A percentile compares a stretch with the other conserved stretches of the same genome.
Evolutionary conservation across 2,329 filamentous ascomycete species (phyloP).

Genomic region (Ceratocystis destructans): DNA sequence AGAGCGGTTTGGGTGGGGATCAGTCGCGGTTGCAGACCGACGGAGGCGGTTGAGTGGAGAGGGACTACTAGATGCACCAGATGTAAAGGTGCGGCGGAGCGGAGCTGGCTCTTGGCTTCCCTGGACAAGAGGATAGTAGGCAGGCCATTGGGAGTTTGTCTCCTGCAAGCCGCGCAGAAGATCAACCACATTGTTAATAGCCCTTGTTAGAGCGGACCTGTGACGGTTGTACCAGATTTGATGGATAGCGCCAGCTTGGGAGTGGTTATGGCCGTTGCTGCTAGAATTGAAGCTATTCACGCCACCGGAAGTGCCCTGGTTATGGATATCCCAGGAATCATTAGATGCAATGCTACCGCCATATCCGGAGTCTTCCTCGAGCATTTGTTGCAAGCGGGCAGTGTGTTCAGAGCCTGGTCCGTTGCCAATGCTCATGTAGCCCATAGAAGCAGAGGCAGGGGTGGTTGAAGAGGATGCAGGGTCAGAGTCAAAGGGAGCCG

Average conservation of each 20-base stretch:
- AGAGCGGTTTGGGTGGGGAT: slow-evolving; percentile 58
- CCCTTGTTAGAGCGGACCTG: slow-evolving; percentile 68
- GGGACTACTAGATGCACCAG: slow-evolving; percentile 21
- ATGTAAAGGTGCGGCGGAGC: slow-evolving; percentile 16
- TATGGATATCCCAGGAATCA: slow-evolving; percentile 30
- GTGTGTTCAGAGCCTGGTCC: slow-evolving; percentile 66
- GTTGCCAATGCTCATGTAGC: slow-evolving; percentile 79
- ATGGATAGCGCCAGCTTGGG: slow-evolving; percentile 69
- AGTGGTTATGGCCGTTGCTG: slow-evolving; percentile 27
- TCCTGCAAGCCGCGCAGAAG: slow-evolving; percentile 70
- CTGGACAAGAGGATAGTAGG: slow-evolving; percentile 81
- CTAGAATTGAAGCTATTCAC: slow-evolving; percentile 22
- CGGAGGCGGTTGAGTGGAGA: slow-evolving; percentile 12
- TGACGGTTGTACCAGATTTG: slow-evolving; percentile 95
- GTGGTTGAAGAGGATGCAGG: slow-evolving; percentile 21
- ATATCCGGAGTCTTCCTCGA: slow-evolving; percentile 86
- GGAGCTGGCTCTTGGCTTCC: slow-evolving; percentile 33
- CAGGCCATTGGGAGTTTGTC: slow-evolving; percentile 85
- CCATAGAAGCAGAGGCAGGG: slow-evolving; percentile 24
- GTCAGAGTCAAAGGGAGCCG: slow-evolving; percentile 22
- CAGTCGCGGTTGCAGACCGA: slow-evolving; percentile 22
- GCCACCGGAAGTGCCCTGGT: slow-evolving; percentile 21
- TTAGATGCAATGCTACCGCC: slow-evolving; percentile 64
- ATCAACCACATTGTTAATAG: slow-evolving; percentile 77
- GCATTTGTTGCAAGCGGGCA: slow-evolving; percentile 61